Percentiles rank a stretch among this genome's conserved stretches.
phyloP scores from a whole-genome alignment of 352 stramenopile species.

The Pythium pyrilobum region DNA sequence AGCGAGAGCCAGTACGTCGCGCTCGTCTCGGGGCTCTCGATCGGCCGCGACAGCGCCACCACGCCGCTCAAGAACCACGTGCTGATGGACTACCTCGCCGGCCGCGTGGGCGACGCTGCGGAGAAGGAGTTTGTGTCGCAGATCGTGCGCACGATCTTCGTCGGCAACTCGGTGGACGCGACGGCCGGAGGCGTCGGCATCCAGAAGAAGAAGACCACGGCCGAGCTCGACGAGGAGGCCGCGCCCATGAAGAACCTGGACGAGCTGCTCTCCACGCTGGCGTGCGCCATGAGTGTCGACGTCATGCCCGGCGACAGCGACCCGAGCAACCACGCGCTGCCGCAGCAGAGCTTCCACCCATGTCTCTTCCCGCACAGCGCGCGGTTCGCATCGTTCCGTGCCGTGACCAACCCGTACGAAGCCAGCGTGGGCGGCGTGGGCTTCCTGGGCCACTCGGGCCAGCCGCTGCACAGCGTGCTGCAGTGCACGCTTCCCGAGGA shows the following conservation, averaged over 20 bases:
- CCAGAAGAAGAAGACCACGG: constrained; percentile 40
- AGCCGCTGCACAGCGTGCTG: constrained; percentile 84
- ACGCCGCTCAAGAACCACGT: constrained; percentile 53
- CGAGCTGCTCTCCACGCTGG: constrained; percentile 63
- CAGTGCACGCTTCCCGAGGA: constrained; percentile 41
- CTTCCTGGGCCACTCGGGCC: constrained; percentile 85
- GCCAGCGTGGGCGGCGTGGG: constrained; percentile 46
- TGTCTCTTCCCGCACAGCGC: constrained; percentile 88
- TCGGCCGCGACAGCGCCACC: constrained; percentile 31
- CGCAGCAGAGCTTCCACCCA: constrained; percentile 93
- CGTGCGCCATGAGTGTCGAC: constrained; percentile 86
- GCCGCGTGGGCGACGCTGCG: constrained; percentile 42
- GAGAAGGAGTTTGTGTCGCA: constrained; percentile 57
- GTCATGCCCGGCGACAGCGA: constrained; percentile 87
- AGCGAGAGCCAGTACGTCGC: constrained; percentile 59
- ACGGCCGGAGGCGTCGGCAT: constrained; percentile 2
- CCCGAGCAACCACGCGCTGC: constrained; percentile 86
- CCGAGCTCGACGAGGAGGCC: constrained; percentile 35
- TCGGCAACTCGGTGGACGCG: constrained; percentile 49
- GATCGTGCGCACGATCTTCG: constrained; percentile 74
- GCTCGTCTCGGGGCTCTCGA: constrained; percentile 50
- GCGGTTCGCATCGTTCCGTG: constrained; percentile 76
- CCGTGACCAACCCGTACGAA: constrained; percentile 93
- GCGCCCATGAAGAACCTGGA: constrained; percentile 66
- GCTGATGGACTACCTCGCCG: constrained; percentile 74